Evolutionary conservation across 2,329 filamentous ascomycete species (phyloP), one percentile per base, ranked within the genome.

Genomic region (Alternaria postmessia): DNA sequence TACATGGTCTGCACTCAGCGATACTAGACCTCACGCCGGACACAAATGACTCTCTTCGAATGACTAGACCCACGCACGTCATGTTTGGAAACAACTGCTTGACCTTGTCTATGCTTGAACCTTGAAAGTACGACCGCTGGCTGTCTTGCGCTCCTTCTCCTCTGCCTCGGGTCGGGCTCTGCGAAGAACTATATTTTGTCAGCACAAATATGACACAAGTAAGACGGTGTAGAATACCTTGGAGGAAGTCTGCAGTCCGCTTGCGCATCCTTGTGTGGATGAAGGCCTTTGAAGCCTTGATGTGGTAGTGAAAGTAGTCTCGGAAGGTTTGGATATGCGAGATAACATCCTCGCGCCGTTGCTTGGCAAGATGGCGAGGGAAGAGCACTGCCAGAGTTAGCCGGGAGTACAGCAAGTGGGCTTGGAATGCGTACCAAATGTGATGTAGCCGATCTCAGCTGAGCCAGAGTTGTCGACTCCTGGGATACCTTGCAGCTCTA

Each of bases 221-320:
- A 7, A 16, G 2, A 14, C 18, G 0, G 38, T 4, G 39, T 18
- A 48, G 70, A 85, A 77, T 84, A 94, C 93, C 92, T 87, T 99
- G 96, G 59, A 99, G 88, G 84, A 99, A 99, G 80, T 99, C 96
- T 51, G 95, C 95, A 9, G 96, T 99, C 79, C 95, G 89, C 84
- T 94, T 92, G 78, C 95, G 90, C 95, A 99, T 99, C 75, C 96
- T 89, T 34, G 94, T 96, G 85, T 99, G 95, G 68, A 99, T 99
- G 76, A 97, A 99, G 54, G 96, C 95, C 85, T 99, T 99, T 64
- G 94, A 97, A 30, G 95, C 96, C 83, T 99, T 99, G 82, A 99
- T 99, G 81, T 99, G 95, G 80, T 99, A 99, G 81, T 99, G 95
- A 86, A 99, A 99, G 81, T 99, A 99, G 78, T 99, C 95, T 69